Conservation (phyloP, 2,329 filamentous ascomycete species). For the Shiraia bambusicola region DNA sequence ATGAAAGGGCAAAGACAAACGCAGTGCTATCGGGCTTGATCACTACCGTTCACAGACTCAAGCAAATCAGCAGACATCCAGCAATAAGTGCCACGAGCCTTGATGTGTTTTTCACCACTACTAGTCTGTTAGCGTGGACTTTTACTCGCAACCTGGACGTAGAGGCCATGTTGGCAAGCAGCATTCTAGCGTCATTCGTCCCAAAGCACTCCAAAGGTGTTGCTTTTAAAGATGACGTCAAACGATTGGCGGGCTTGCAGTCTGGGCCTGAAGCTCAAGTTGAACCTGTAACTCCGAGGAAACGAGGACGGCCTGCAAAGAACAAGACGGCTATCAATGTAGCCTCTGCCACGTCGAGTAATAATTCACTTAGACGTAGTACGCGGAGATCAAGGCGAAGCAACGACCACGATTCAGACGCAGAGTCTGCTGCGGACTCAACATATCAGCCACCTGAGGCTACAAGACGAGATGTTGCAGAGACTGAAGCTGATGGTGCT, state of each 20-base stretch:
- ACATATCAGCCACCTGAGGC: conserved; percentile 28
- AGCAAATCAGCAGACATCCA: conserved; percentile 58
- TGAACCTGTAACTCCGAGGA: conserved; percentile 22
- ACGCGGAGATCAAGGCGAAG: conserved; percentile 16
- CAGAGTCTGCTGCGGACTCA: conserved; percentile 24
- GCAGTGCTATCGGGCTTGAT: conserved; percentile 30
- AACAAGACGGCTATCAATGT: conserved; percentile 22
- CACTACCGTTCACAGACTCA: conserved; percentile 44
- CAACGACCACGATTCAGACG: conserved; percentile 24
- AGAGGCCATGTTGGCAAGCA: conserved; percentile 50
- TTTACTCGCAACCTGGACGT: conserved; percentile 56
- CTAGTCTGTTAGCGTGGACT: conserved; percentile 61
- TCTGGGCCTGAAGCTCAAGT: conserved; percentile 9
- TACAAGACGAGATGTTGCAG: conserved; percentile 23
- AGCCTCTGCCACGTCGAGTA: conserved; percentile 9
- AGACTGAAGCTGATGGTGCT: conserved; percentile 36
- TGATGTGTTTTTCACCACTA: conserved; percentile 59
- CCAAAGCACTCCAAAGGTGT: conserved; percentile 34
- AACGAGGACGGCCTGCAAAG: conserved; percentile 30
- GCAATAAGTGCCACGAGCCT: conserved; percentile 58
- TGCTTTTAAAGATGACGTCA: conserved; percentile 13
- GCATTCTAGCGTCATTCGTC: conserved; percentile 31
- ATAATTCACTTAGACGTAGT: conserved; percentile 21
- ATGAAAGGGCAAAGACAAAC: conserved; percentile 42
- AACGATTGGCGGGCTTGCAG: not conserved